These are phyloP conservation scores for Ceratocystis cacaofunesta DNA, from an alignment of 2,329 filamentous ascomycete species.

Conservation along the genomic window DNA sequence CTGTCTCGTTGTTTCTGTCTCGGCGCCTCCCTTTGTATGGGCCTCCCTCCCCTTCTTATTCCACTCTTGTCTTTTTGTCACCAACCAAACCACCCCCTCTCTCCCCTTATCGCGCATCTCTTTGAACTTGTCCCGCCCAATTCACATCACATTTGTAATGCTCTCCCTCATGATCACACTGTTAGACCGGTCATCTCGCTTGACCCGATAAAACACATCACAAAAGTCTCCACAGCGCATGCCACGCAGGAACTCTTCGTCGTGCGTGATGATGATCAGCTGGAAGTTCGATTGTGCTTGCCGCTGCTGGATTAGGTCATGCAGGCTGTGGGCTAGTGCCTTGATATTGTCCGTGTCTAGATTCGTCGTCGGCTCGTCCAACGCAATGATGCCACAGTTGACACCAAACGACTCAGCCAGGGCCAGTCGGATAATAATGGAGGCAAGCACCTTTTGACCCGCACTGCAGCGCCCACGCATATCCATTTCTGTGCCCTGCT, in stretches of 20 bases:
- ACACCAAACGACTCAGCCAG: constrained; percentile 92
- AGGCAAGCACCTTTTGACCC: constrained; percentile 89
- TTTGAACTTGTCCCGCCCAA: too few species aligned
- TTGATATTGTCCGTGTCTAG: constrained; percentile 91
- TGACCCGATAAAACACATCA: constrained; percentile 81
- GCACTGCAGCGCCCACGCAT: constrained; percentile 97
- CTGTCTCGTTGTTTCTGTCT: background rate
- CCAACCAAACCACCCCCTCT: too few species aligned
- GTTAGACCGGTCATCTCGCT: constrained; percentile 69
- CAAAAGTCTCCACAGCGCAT: constrained; percentile 93
- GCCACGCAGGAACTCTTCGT: constrained; percentile 83
- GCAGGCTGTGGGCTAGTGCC: constrained; percentile 68
- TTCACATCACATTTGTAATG: constrained; percentile 35
- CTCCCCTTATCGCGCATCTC: too few species aligned
- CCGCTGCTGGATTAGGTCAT: constrained; percentile 72
- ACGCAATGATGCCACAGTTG: constrained; percentile 88
- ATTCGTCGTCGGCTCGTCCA: constrained; percentile 96
- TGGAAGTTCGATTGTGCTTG: constrained; percentile 89
- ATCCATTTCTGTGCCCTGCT: constrained; percentile 95
- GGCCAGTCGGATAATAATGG: constrained; percentile 92
- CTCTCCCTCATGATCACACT: constrained; percentile 65
- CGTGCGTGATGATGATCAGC: constrained; percentile 95
- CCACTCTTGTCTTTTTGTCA: too few species aligned
- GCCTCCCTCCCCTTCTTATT: background rate
- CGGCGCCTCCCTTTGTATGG: background rate